These are phyloP conservation scores for Fistulinella staudtii DNA, from an alignment of 1,284 basidiomycete species.

Conservation along the genomic window DNA sequence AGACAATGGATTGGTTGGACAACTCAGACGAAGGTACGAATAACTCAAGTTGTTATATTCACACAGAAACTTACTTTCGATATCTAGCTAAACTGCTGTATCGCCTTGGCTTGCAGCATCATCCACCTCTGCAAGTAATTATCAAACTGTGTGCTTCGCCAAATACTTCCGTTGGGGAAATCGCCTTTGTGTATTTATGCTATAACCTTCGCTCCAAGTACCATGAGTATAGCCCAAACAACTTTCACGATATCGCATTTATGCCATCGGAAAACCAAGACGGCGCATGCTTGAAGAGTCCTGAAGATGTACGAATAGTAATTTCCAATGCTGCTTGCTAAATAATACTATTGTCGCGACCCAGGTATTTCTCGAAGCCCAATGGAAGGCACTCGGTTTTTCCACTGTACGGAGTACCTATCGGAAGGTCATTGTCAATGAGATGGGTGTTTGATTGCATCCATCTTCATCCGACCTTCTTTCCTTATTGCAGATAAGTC, in stretches of 20 bases:
- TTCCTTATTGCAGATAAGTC: slow-evolving; percentile 52
- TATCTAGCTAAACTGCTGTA: slow-evolving; percentile 52
- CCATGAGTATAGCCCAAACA: slow-evolving; percentile 50
- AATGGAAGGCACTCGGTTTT: slow-evolving; percentile 75
- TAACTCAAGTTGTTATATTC: background rate
- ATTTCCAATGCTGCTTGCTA: no score
- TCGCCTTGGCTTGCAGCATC: slow-evolving; percentile 67
- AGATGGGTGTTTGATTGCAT: slow-evolving; percentile 70
- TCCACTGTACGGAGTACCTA: slow-evolving; percentile 51
- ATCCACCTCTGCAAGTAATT: slow-evolving; percentile 66
- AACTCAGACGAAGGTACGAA: slow-evolving; percentile 75
- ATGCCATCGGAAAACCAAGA: slow-evolving; percentile 67
- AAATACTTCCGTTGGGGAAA: slow-evolving; percentile 42
- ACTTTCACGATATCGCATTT: slow-evolving; percentile 60
- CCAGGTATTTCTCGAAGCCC: slow-evolving; percentile 67
- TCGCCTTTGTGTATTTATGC: slow-evolving; percentile 72
- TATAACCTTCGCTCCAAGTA: slow-evolving; percentile 64
- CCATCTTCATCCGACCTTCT: slow-evolving; percentile 67
- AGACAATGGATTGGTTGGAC: slow-evolving; percentile 62
- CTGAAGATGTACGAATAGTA: slow-evolving; percentile 55
- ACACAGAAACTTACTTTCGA: background rate
- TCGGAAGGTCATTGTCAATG: slow-evolving; percentile 49
- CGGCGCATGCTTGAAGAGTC: slow-evolving; percentile 47
- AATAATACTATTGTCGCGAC: background rate
- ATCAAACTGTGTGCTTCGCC: slow-evolving; percentile 60